These are phyloP conservation scores for Persicaria tinctoria DNA, from an alignment of 148 eudicot genomes.

Conservation along the genomic window DNA sequence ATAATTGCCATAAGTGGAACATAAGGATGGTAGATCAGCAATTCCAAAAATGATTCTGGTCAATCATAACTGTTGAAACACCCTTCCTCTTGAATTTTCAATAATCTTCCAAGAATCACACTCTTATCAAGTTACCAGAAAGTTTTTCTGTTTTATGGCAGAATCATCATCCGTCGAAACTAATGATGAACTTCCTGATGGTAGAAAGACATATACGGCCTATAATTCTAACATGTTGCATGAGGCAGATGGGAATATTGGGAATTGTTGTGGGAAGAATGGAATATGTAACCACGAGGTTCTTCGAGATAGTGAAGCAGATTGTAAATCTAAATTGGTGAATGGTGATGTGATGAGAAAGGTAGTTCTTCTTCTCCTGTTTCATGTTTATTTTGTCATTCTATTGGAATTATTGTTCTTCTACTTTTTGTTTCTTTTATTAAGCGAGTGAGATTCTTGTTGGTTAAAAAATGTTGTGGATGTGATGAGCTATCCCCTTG, in stretches of 20 bases:
- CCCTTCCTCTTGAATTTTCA: neutral
- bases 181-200: slow-evolving; percentile 17
- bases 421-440: neutral
- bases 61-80: neutral
- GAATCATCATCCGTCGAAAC: slow-evolving; percentile 26
- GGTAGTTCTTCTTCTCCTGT: slow-evolving; percentile 28
- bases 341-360: slow-evolving; percentile 44
- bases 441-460: neutral
- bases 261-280: slow-evolving; percentile 57
- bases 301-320: slow-evolving; percentile 54
- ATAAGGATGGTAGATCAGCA: neutral
- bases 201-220: slow-evolving; percentile 19
- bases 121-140: neutral
- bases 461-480: neutral
- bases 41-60: neutral
- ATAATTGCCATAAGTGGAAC: neutral
- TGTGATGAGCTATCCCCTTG: neutral
- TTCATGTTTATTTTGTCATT: neutral
- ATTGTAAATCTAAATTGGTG: slow-evolving; percentile 22
- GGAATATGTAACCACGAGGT: slow-evolving; percentile 86
- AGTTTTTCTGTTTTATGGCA: slow-evolving; percentile 18
- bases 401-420: neutral
- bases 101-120: neutral
- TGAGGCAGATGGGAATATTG: slow-evolving; percentile 35
- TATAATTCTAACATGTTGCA: slow-evolving; percentile 19